Evolutionary conservation across 2,329 filamentous ascomycete species (phyloP).

Genomic region (Chrysoporthe austroafricana): DNA sequence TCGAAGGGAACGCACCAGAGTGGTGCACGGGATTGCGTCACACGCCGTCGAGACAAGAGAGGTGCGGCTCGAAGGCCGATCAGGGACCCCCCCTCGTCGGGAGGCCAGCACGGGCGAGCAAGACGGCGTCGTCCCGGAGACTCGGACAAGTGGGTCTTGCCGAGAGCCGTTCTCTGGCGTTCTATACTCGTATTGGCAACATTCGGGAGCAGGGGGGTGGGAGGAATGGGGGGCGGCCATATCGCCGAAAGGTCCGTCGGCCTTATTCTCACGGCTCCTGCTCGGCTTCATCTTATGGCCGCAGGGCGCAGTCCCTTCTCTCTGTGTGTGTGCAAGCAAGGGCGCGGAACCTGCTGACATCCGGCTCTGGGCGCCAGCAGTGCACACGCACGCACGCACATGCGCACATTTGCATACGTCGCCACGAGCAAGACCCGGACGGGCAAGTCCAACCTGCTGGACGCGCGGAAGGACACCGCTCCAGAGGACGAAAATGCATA

Average conservation of each 20-base stretch:
- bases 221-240: neutral
- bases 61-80: neutral
- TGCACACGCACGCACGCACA: too few species aligned
- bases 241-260: neutral
- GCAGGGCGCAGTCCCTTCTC: too few species aligned
- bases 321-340: too few species aligned
- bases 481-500: too few species aligned
- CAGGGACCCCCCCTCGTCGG: neutral
- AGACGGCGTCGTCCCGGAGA: neutral
- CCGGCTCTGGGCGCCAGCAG: too few species aligned
- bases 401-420: too few species aligned
- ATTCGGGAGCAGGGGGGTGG: too few species aligned
- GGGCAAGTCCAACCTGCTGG: too few species aligned
- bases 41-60: neutral
- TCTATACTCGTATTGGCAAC: neutral
- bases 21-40: constrained; percentile 1
- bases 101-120: neutral
- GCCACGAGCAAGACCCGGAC: too few species aligned
- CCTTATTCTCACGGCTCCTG: neutral
- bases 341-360: too few species aligned
- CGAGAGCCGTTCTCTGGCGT: constrained; percentile 1
- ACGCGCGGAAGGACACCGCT: too few species aligned
- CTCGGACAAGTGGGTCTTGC: constrained; percentile 16
- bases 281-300: neutral
- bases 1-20: too few species aligned